Conservation (phyloP, 768 basidiomycete species). For the Tricholoma bakamatsutake region DNA sequence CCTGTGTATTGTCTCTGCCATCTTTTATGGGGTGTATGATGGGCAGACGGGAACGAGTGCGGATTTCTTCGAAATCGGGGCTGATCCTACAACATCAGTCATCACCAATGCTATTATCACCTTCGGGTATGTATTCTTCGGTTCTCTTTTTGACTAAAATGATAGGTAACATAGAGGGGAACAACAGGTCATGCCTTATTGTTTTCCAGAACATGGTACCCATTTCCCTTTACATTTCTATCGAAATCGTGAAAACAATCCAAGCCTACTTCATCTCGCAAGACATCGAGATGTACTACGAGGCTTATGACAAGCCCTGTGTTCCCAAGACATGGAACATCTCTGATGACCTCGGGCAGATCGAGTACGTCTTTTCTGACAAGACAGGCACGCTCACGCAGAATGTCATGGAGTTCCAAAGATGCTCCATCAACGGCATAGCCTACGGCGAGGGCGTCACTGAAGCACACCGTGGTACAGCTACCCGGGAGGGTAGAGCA, state of each 20-base stretch:
- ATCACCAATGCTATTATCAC: slow-evolving; percentile 80
- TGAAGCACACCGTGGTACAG: slow-evolving; percentile 91
- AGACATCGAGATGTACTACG: slow-evolving; percentile 95
- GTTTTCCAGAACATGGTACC: slow-evolving; percentile 98
- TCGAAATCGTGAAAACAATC: slow-evolving; percentile 97
- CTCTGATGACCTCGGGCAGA: slow-evolving; percentile 97
- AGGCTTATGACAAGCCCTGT: slow-evolving; percentile 78
- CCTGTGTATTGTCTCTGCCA: slow-evolving; percentile 74
- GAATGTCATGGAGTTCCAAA: slow-evolving; percentile 98
- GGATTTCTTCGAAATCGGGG: slow-evolving; percentile 62
- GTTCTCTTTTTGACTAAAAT: background rate
- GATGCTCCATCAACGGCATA: slow-evolving; percentile 81
- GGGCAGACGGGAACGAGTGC: slow-evolving; percentile 56
- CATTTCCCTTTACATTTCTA: slow-evolving; percentile 93
- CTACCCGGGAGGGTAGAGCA: slow-evolving; percentile 70
- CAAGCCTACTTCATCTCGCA: slow-evolving; percentile 96
- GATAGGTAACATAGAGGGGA: slow-evolving; percentile 8
- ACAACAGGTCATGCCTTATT: slow-evolving; percentile 79
- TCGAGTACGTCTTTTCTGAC: slow-evolving; percentile 88
- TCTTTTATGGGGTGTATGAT: slow-evolving; percentile 72
- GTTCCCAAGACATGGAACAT: slow-evolving; percentile 98
- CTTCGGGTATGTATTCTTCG: slow-evolving; percentile 64
- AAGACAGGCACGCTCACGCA: slow-evolving; percentile 97
- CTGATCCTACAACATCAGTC: slow-evolving; percentile 53
- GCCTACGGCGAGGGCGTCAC: slow-evolving; percentile 92